Evolutionary conservation across 768 basidiomycete species (phyloP).

Genomic region (Pleurotus eryngii): DNA sequence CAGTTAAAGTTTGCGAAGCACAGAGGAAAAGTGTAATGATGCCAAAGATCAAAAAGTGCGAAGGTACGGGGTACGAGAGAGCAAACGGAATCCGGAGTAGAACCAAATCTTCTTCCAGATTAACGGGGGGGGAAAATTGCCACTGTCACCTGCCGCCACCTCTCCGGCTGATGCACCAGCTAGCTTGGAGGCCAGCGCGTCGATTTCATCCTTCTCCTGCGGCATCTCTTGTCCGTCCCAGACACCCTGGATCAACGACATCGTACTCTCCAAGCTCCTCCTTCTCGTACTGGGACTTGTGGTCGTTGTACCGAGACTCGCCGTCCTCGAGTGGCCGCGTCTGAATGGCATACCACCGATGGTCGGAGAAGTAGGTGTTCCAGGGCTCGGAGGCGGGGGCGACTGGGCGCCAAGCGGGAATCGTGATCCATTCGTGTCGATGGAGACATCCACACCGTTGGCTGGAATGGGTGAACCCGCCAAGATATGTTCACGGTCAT

Average conservation of each 20-base stretch:
- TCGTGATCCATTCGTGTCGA: conserved; percentile 31
- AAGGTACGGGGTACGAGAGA: too few species aligned
- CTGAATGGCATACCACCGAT: conserved; percentile 50
- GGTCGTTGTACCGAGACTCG: conserved; percentile 91
- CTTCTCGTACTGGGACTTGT: conserved; percentile 91
- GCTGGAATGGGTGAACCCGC: conserved; percentile 40
- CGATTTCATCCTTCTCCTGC: conserved; percentile 8
- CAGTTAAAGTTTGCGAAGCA: too few species aligned
- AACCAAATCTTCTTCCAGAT: too few species aligned
- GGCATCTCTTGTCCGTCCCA: conserved; percentile 62
- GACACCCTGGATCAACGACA: conserved; percentile 91
- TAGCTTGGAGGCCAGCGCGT: conserved; percentile 1
- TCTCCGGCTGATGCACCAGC: conserved; percentile 2
- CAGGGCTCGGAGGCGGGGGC: conserved; percentile 16
- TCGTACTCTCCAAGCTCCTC: conserved; percentile 92
- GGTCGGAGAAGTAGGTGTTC: conserved; percentile 25
- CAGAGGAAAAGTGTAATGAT: too few species aligned
- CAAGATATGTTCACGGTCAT: conserved; percentile 34
- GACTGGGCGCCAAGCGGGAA: conserved; percentile 18
- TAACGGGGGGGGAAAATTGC: not conserved
- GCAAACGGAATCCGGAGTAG: too few species aligned
- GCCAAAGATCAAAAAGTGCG: too few species aligned
- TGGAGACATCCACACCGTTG: conserved; percentile 41
- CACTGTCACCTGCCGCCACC: not conserved
- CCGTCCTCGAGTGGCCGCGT: conserved; percentile 71